Conservation (phyloP, 2,329 filamentous ascomycete genomes). For the Hymenoscyphus infarciens region DNA sequence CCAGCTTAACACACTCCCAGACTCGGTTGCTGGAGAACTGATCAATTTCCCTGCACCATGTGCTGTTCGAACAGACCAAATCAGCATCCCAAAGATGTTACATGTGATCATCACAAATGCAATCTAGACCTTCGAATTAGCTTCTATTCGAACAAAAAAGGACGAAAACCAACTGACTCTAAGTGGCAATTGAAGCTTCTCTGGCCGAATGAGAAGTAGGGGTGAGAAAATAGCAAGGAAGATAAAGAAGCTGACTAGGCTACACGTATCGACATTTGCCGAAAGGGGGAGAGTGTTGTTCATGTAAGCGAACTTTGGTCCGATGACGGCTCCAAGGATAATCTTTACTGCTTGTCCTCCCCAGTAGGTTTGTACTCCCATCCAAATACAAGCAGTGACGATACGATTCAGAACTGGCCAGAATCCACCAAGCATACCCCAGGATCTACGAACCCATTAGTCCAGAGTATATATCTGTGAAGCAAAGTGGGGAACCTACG, state of each 20-base stretch:
- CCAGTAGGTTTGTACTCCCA: slow-evolving; percentile 34
- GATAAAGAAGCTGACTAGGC: slow-evolving; percentile 34
- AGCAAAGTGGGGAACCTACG: slow-evolving; percentile 11
- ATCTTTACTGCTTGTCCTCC: slow-evolving; percentile 35
- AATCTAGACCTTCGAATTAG: slow-evolving; percentile 16
- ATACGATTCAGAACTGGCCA: slow-evolving; percentile 36
- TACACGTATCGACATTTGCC: slow-evolving; percentile 36
- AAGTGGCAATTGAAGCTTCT: slow-evolving; percentile 38
- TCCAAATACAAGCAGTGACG: slow-evolving; percentile 35
- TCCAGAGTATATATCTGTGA: neutral
- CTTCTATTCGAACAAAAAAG: neutral
- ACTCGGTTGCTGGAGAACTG: slow-evolving; percentile 23
- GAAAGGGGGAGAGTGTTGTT: slow-evolving; percentile 36
- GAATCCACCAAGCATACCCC: slow-evolving; percentile 36
- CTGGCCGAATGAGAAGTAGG: slow-evolving; percentile 42
- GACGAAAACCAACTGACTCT: slow-evolving; percentile 13
- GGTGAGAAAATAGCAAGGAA: slow-evolving; percentile 35
- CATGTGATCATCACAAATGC: slow-evolving; percentile 33
- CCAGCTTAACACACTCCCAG: slow-evolving; percentile 33
- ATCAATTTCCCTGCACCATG: slow-evolving; percentile 31
- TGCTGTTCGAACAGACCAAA: slow-evolving; percentile 32
- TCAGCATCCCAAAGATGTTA: slow-evolving; percentile 36
- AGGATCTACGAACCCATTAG: slow-evolving; percentile 18
- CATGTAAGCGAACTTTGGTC: slow-evolving; percentile 37
- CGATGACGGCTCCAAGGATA: slow-evolving; percentile 35